A percentile compares a stretch with the other conserved stretches of the same genome.
Conservation (phyloP, 2,329 filamentous ascomycete species). For the Penicillium oxalicum region DNA sequence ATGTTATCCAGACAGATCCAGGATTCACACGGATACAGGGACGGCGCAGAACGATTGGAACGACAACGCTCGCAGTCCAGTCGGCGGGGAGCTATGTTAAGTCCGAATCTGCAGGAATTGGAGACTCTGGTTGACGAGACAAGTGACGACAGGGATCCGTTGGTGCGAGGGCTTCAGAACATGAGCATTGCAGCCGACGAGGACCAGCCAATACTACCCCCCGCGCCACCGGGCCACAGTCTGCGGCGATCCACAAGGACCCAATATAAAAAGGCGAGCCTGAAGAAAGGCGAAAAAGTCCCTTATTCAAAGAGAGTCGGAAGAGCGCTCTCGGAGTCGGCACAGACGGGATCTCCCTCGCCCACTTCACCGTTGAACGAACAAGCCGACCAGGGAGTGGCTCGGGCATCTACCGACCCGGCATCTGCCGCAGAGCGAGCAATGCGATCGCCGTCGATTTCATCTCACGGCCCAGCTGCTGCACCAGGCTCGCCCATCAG, state of each 20-base stretch:
- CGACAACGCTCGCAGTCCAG: conserved; percentile 61
- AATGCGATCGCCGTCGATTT: conserved; percentile 41
- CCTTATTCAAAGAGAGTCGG: conserved; percentile 69
- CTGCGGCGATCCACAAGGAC: conserved; percentile 86
- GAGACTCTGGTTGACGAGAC: conserved; percentile 81
- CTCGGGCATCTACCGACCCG: conserved; percentile 34
- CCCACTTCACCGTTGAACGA: conserved; percentile 30
- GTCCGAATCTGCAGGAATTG: conserved; percentile 62
- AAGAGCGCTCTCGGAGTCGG: conserved; percentile 54
- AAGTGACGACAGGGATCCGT: conserved; percentile 58
- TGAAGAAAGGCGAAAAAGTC: conserved; percentile 69
- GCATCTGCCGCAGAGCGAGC: conserved; percentile 30
- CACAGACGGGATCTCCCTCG: conserved; percentile 44
- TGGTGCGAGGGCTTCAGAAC: conserved; percentile 38
- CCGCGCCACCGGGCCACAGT: conserved; percentile 66
- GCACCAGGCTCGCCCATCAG: conserved; percentile 16
- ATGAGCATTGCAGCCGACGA: conserved; percentile 48
- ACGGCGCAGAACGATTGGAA: conserved; percentile 75
- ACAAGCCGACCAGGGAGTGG: conserved; percentile 28
- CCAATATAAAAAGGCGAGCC: conserved; percentile 81
- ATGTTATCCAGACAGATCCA: conserved; percentile 93
- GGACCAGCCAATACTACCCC: conserved; percentile 81
- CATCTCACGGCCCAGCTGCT: conserved; percentile 19
- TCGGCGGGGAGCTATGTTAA: conserved; percentile 44
- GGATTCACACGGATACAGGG: conserved; percentile 65